Base-by-base conservation (phyloP, 1,284 basidiomycete genomes). In the Sporisorium graminicola region DNA sequence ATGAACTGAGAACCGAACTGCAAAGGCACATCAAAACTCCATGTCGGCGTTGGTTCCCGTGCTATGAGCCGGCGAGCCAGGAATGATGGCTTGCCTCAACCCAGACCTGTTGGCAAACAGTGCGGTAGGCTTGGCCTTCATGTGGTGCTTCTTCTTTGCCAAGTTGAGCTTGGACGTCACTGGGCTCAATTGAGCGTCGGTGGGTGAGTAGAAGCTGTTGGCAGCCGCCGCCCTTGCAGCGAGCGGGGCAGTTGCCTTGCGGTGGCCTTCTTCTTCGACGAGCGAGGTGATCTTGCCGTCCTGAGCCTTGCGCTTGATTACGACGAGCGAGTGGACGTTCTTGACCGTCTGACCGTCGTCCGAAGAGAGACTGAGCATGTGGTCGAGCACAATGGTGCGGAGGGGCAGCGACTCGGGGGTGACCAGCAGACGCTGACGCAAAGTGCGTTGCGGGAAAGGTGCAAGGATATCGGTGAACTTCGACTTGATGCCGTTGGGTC, bases 161-260 rank as follows among this genome's bases (percentile, higher is more conserved):
- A 85, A 60, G 63, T 85, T 85, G 47, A 85, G 77, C 65, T 85
- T 85, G 44, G 82, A 82, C 10, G 82, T 84, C 64, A 82, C 82
- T 0, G 84, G 84, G 29, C 82, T 84, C 58, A 85, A 46, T 74
- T 85, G 82, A 22, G 76, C 80, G 63, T 85, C 84, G 13, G 83
- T 84, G 40, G 84, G 84, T 35, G 78, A 80, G 71, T 83, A 81
- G 73, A 81, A 81, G 66, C 78, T 76, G 65, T 77, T 77, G 13
- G 75, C 81, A 2, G 81, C 78, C 3, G 79, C 82, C 6, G 80
- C 78, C 9, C 83, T 69, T 3, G 81, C 82, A 29, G 83, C 83
- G 13, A 85, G 65, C 0, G 83, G 82, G 5, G 80, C 81, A 9
- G 78, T 82, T 14, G 80, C 80, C 58, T 81, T 83, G 40, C 82